Evolutionary conservation across 495 filamentous ascomycete species (phyloP), one percentile per base, ranked within the genome.

Genomic region (Penicillium subrubescens): DNA sequence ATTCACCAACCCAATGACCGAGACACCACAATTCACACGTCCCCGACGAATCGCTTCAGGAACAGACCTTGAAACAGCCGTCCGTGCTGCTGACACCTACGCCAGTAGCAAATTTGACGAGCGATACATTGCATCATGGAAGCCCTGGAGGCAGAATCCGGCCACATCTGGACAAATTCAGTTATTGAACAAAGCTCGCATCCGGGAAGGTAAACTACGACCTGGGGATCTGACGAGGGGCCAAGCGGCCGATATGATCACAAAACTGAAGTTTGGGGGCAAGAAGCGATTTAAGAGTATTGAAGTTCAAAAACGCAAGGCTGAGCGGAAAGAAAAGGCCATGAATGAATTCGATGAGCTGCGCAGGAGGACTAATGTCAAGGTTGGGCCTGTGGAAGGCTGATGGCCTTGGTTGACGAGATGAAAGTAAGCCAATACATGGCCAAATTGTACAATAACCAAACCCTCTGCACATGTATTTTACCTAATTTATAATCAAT

Each of bases 231-330:
- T 97, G 46, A 96, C 87, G 5, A 92, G 92, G 59, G 95, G 95
- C 1, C 85, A 87, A 68, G 96, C 95, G 35, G 84, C 83, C 21
- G 95, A 99, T 78, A 92, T 97, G 86, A 97, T 98, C 63, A 96
- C 91, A 2, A 97, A 97, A 71, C 67, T 97, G 61, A 92, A 89
- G 67, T 88, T 92, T 72, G 95, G 95, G 0, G 91, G 90, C 11
- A 86, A 87, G 67, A 90, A 90, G 12, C 82, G 85, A 41, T 94
- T 90, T 68, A 83, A 71, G 82, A 79, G 77, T 19, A 83, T 64
- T 27, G 62, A 64, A 31, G 78, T 77, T 60, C 72, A 71, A 60
- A 74, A 81, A 60, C 80, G 73, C 63, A 73, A 76, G 53, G 70
- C 57, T 37, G 61, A 71, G 35, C 56, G 59, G 25, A 64, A 72